Percentiles rank a stretch among this genome's conserved stretches.
Conservation (phyloP, 345 rosid species). For the Hirschfeldia incana region DNA sequence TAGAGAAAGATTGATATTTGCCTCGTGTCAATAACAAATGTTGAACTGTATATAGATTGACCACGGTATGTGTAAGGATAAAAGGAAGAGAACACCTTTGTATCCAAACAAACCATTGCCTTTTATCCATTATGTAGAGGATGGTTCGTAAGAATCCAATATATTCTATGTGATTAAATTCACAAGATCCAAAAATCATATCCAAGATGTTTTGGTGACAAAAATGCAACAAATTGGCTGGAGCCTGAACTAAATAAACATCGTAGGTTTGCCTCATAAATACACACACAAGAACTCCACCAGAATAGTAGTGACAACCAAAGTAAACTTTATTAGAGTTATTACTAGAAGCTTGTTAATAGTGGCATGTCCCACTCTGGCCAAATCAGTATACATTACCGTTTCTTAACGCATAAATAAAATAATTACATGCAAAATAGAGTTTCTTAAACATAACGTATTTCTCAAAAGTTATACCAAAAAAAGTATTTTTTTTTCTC, state of each 20-base stretch:
- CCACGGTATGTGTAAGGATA: constrained; percentile 74
- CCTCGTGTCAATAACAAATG: background rate
- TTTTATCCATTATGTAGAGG: background rate
- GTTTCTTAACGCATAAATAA: background rate
- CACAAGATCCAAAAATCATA: background rate
- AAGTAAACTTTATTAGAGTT: background rate
- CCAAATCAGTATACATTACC: background rate
- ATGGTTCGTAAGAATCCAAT: background rate
- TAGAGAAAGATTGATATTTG: background rate
- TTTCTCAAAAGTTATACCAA: background rate
- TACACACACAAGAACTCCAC: background rate
- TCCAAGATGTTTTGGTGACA: background rate
- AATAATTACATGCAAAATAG: background rate
- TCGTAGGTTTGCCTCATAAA: background rate
- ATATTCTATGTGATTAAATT: background rate
- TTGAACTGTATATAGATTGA: constrained; percentile 58
- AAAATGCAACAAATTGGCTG: constrained; percentile 6
- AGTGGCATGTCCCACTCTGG: background rate
- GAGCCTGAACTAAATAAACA: background rate
- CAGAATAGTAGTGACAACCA: background rate
- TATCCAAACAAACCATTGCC: too few relatives aligned
- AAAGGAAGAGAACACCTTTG: background rate
- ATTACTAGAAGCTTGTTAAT: background rate
- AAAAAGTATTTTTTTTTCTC: background rate
- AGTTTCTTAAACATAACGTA: background rate